phyloP scores from a whole-genome alignment of 441 rosid genomes.

The Aquilaria agallochum region DNA sequence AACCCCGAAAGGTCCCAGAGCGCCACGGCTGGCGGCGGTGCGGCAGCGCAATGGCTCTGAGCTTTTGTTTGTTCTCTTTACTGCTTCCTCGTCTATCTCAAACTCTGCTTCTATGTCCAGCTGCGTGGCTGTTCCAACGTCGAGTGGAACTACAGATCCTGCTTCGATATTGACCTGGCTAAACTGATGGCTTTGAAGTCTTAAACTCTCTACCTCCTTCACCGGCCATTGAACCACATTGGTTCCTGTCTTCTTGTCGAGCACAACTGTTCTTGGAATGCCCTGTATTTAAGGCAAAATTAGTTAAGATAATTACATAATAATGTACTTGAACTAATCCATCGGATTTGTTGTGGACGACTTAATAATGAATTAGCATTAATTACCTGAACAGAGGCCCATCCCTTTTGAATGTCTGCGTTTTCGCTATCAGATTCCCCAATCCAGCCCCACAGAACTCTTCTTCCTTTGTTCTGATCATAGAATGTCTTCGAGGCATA shows the following conservation, averaged over 20 bases:
- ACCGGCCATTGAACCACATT: constrained; percentile 85
- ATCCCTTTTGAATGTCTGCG: constrained; percentile 76
- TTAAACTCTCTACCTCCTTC: constrained; percentile 64
- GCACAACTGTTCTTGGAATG: constrained; percentile 60
- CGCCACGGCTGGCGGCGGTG: constrained; percentile 45
- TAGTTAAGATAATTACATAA: too few species aligned
- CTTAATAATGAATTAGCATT: background rate
- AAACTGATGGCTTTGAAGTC: constrained; percentile 45
- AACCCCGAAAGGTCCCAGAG: constrained; percentile 77
- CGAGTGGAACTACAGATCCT: constrained; percentile 51
- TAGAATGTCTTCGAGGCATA: constrained; percentile 88
- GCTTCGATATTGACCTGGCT: constrained; percentile 36
- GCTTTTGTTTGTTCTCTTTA: constrained; percentile 20
- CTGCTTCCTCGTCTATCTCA: constrained; percentile 37
- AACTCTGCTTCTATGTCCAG: constrained; percentile 69
- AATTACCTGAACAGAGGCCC: constrained; percentile 83
- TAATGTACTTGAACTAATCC: background rate
- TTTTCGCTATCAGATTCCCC: constrained; percentile 71
- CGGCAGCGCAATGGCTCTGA: constrained; percentile 40
- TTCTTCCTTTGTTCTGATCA: constrained; percentile 51
- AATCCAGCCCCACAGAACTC: constrained; percentile 87
- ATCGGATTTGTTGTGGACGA: background rate
- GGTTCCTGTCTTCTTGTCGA: constrained; percentile 59
- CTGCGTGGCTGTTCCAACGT: constrained; percentile 59
- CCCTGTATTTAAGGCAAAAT: constrained; percentile 24